These are phyloP conservation scores for Hamamelis virginiana DNA, from an alignment of 164 flowering plant genomes.

Conservation along the genomic window DNA sequence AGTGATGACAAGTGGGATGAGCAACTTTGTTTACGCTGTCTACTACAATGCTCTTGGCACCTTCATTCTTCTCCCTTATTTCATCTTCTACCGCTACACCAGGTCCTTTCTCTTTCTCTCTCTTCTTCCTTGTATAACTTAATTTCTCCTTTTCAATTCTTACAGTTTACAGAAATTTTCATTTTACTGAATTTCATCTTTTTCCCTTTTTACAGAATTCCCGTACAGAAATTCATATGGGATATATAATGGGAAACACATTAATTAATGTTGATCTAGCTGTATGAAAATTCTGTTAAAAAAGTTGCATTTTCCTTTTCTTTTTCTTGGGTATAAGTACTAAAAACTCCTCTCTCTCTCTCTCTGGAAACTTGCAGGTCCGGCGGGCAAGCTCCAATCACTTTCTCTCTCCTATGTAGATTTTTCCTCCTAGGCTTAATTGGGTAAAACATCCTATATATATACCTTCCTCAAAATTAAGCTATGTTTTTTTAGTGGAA, in stretches of 20 bases:
- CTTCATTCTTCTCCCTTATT: slow-evolving; percentile 21
- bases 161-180: too few species aligned
- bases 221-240: too few species aligned
- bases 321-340: not conserved
- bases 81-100: slow-evolving; percentile 21
- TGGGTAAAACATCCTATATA: slow-evolving; percentile 25
- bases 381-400: slow-evolving; percentile 25
- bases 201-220: too few species aligned
- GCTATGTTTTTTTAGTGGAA: not conserved
- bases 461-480: too few species aligned
- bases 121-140: too few species aligned
- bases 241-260: too few species aligned
- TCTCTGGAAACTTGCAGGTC: slow-evolving; percentile 20
- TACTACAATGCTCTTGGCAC: slow-evolving; percentile 16
- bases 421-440: slow-evolving; percentile 36
- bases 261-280: too few species aligned
- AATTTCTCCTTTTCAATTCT: too few species aligned
- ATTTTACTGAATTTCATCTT: too few species aligned
- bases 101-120: slow-evolving; percentile 1
- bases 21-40: slow-evolving; percentile 19
- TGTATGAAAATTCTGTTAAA: too few species aligned
- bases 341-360: not conserved
- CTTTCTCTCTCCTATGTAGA: slow-evolving; percentile 27
- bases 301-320: not conserved
- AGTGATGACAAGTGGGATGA: slow-evolving; percentile 23